Base-by-base conservation (phyloP, 257 asterid species). In the Nicotiana knightiana region DNA sequence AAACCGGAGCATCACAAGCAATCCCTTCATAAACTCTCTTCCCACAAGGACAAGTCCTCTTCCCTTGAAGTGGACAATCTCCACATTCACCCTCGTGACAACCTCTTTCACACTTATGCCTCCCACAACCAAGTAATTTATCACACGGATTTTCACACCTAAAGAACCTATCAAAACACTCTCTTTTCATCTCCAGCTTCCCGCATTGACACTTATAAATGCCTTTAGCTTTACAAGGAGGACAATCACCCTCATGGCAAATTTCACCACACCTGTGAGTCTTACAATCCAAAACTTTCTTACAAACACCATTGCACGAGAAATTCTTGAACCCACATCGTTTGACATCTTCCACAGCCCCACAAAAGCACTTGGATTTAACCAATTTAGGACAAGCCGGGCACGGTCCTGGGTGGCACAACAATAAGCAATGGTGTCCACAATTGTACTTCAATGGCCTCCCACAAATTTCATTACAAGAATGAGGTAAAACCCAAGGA, bases 371-470 rank as follows among this genome's bases (percentile, higher is more conserved):
- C 85, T 81, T 88, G 48, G 86, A 82, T 84, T 86, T 90, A 35
- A 93, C 94, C 84, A 92, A 85, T 83, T 93, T 93, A 10, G 98
- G 99, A 85, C 99, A 95, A 3, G 99, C 83, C 1, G 99, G 97
- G 90, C 98, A 95, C 2, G 96, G 97, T 5, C 99, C 98, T 0
- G 98, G 99, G 86, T 93, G 99, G 78, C 98, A 95, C 84, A 95
- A 51, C 86, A 95, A 79, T 84, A 93, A 83, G 65, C 98, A 93
- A 82, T 82, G 70, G 84, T 93, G 99, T 75, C 99, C 99, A n/a
- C 98, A 93, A 12, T 91, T 88, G 79, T 95, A 53, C 57, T 79
- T 88, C 90, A 95, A 85, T 13, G 92, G 86, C 53, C 94, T 87
- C 58, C 93, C 94, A 73, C 99, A 95, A 64, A 95, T 81, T 83